phyloP scores from a whole-genome alignment of 1,284 basidiomycete genomes.

The Cutaneotrichosporon mucoides region DNA sequence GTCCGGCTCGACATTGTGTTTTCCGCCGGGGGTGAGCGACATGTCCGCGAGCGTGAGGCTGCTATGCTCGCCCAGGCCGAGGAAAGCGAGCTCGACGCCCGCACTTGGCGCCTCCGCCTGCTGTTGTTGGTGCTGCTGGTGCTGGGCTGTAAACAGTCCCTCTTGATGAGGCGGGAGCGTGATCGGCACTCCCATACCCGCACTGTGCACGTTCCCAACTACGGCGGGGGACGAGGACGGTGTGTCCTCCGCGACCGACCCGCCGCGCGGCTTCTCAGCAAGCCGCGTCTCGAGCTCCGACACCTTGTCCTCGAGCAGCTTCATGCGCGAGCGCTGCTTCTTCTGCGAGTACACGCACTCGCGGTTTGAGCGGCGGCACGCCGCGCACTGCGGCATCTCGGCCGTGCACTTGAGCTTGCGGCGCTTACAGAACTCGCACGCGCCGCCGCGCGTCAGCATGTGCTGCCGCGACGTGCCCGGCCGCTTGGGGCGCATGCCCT shows the following conservation, averaged over 20 bases:
- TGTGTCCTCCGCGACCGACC: too few relatives aligned
- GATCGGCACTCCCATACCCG: too few relatives aligned
- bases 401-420: constrained; percentile 48
- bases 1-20: constrained; percentile 32
- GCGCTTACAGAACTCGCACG: constrained; percentile 50
- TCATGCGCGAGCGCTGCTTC: constrained; percentile 42
- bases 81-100: constrained; percentile 8
- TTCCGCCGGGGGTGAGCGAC: constrained; percentile 1
- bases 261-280: background rate
- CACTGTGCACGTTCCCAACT: too few relatives aligned
- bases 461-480: constrained; percentile 39
- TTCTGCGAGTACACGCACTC: constrained; percentile 48
- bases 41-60: constrained; percentile 10
- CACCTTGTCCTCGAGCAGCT: constrained; percentile 43
- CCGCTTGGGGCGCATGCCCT: constrained; percentile 23
- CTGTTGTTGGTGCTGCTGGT: background rate
- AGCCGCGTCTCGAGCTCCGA: constrained; percentile 39
- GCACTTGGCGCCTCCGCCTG: constrained; percentile 4
- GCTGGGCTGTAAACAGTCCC: background rate
- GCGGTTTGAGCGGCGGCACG: constrained; percentile 35
- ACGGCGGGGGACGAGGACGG: too few relatives aligned
- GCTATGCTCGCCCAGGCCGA: constrained; percentile 4
- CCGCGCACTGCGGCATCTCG: constrained; percentile 39
- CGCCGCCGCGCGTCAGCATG: constrained; percentile 46
- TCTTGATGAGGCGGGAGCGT: too few relatives aligned